Conservation (phyloP, 441 rosid species). For the Gossypium schwendimanii region DNA sequence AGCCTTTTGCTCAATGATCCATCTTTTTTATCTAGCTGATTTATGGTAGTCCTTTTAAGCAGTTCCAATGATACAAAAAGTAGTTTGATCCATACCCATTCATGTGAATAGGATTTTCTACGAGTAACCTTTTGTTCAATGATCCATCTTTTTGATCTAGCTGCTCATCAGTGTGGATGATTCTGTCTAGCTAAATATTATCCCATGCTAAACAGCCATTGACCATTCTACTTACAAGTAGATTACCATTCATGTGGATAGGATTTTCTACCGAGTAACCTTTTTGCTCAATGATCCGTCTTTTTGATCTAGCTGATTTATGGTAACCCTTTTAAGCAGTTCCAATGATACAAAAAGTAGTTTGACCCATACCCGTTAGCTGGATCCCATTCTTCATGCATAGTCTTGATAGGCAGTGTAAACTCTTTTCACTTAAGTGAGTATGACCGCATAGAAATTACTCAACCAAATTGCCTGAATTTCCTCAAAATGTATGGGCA, state of each 20-base stretch:
- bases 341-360: background rate
- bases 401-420: background rate
- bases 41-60: background rate
- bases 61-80: background rate
- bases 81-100: background rate
- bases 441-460: background rate
- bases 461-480: background rate
- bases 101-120: background rate
- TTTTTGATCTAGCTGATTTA: background rate
- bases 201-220: background rate
- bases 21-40: background rate
- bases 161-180: background rate
- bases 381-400: background rate
- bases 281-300: background rate
- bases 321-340: background rate
- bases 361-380: slow-evolving; percentile 2
- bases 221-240: background rate
- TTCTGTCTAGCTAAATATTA: background rate
- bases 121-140: background rate
- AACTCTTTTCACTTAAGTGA: background rate
- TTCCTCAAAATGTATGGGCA: background rate
- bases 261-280: background rate
- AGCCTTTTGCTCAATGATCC: background rate
- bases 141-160: background rate
- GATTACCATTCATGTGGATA: background rate